Evolutionary conservation across 257 asterid genomes (phyloP).

Genomic region (Lycium barbarum): DNA sequence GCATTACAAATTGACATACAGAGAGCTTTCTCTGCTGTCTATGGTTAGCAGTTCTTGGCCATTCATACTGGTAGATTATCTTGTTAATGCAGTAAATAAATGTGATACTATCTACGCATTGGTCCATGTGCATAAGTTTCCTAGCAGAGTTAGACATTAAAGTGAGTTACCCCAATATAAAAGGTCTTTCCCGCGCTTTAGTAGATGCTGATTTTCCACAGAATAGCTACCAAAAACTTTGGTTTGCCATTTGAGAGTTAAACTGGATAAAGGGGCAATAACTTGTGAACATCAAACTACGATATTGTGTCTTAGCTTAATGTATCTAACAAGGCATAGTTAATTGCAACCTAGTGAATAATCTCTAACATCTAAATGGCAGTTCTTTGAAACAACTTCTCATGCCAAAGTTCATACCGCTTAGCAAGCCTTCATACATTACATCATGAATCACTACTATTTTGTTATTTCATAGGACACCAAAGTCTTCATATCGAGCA

Average conservation of each 20-base stretch:
- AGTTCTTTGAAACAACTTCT: not conserved
- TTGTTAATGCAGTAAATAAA: slow-evolving; percentile 16
- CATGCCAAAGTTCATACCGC: not conserved
- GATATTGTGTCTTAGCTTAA: not conserved
- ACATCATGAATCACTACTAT: not conserved
- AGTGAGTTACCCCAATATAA: not conserved
- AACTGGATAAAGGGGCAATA: slow-evolving; percentile 7
- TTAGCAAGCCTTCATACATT: not conserved
- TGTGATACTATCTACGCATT: not conserved
- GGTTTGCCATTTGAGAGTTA: not conserved
- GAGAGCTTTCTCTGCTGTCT: slow-evolving; percentile 18
- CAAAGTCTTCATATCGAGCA: not conserved
- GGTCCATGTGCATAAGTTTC: not conserved
- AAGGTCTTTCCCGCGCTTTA: not conserved
- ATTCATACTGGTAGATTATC: slow-evolving; percentile 1
- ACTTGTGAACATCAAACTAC: slow-evolving; percentile 18
- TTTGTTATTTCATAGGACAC: not conserved
- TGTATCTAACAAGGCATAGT: not conserved
- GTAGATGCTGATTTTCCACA: not conserved
- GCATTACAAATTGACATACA: slow-evolving; percentile 24
- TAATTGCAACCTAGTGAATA: not conserved
- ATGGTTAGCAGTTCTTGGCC: not conserved
- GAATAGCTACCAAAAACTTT: not conserved
- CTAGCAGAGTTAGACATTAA: not conserved
- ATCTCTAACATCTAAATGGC: not conserved